Base-by-base conservation (phyloP, 768 basidiomycete genomes). In the Lanmaoa pseudosensibilis region DNA sequence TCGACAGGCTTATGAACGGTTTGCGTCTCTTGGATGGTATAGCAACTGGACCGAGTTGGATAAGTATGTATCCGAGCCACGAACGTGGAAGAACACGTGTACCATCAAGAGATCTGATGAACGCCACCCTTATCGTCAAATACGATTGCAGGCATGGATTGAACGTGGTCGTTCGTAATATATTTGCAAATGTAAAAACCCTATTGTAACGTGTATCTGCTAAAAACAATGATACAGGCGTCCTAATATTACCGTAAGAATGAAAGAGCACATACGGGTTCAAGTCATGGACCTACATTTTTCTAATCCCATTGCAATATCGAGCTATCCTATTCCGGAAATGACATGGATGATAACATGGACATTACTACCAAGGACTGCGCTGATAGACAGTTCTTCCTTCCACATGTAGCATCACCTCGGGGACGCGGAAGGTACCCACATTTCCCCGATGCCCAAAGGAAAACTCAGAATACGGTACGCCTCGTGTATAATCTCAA, bases 361-460 rank as follows among this genome's bases (percentile, higher is more conserved):
- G 34, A 41, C 45, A 52, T 52, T 46, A 55, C 33, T 1, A 19
- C 46, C 52, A 54, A 49, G 52, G 44, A 33, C 15, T 52, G 55
- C 56, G 56, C 57, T 56, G 56, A 59, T 60, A 58, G 50, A 44
- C 46, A 38, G 45, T 38, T 33, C 52, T 57, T 56, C 60, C 54
- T 60, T 67, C 55, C 65, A 67, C 58, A 73, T 60, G 60, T 33
- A 60, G 51, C 71, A 70, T 45, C 77, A 69, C 58, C 61, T 65
- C 64, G 65, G 65, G 41, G 48, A 70, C 65, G 59, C 60, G 68
- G 63, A 55, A 58, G 18, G 46, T 47, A 56, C 51, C 71, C 63
- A 63, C 58, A 37, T 52, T 54, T 37, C 51, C 65, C 56, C 65
- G 63, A 54, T 59, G 49, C 45, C 30, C 41, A 64, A 36, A 25